Percentiles rank a stretch among this genome's conserved stretches.
These are phyloP conservation scores for Stephanodiscus triporus DNA, from an alignment of 108 stramenopile genomes.

Conservation along the genomic window DNA sequence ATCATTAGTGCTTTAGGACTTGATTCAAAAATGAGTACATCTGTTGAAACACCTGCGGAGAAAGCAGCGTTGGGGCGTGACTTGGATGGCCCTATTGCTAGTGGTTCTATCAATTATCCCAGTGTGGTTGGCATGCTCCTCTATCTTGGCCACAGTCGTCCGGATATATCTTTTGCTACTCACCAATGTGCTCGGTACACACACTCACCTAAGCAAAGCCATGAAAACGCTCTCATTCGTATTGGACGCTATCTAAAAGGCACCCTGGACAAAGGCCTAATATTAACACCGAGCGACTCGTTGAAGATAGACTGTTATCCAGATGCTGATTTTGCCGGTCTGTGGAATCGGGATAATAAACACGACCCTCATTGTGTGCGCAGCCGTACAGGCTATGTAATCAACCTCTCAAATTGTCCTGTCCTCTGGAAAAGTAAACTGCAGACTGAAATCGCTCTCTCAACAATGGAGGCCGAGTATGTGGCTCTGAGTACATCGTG, in stretches of 20 bases:
- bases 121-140: slow-evolving; percentile 9
- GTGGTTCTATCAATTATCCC: not conserved
- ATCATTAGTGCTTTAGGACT: too few species aligned
- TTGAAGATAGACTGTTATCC: not conserved
- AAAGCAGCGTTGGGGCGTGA: too few species aligned
- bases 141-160: not conserved
- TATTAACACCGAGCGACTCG: not conserved
- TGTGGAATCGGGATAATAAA: not conserved
- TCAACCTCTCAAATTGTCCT: not conserved
- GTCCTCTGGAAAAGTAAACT: not conserved
- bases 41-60: too few species aligned
- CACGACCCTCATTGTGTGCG: not conserved
- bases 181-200: too few species aligned
- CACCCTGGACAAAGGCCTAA: not conserved
- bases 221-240: too few species aligned
- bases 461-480: not conserved
- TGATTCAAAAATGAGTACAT: too few species aligned
- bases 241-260: too few species aligned
- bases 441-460: not conserved
- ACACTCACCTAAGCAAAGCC: too few species aligned
- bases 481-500: not conserved
- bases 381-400: not conserved
- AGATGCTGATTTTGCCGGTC: not conserved
- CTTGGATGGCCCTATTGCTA: too few species aligned
- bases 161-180: too few species aligned